Evolutionary conservation across 73 alveolate species (phyloP), one percentile per base, ranked within the genome.

Genomic region (Paramecium caudatum): DNA sequence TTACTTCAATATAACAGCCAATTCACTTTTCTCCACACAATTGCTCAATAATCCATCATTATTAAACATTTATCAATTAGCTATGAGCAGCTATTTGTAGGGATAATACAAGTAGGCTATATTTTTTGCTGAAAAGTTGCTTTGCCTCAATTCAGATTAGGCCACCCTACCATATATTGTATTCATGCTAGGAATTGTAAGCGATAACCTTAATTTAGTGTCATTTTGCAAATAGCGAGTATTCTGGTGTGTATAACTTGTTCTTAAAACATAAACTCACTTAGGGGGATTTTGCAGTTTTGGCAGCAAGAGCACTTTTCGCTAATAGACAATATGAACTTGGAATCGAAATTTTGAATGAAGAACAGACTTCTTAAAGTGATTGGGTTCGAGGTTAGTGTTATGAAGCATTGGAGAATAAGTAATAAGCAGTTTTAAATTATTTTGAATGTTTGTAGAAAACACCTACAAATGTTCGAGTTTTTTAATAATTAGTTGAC

Each of bases 381-480:
- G 88, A 74, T 74, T 74, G 88, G 88, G 19, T 74, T 21, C n/a
- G 88, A 74, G 95, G 94, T 19, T 41, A 41, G 46, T 86, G 93
- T 10, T 55, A 87, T 61, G 95, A 87, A 21, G 94, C 91, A 47
- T 15, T 30, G 19, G 94, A 88, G 63, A 91, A 87, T 65, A 91
- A 91, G 61, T 39, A 25, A 33, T 41, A 34, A 12, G 93, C 94
- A 34, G 91, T 63, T 32, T 91, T 47, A 74, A 49, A 92, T 46
- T 62, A 92, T 36, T 78, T 15, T 43, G 82, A 74, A 33, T 80
- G 92, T 27, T 68, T 91, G 46, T 65, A 86, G 82, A 39, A 47
- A 36, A 48, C 46, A 43, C 95, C 93, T 39, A 50, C 94, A 0
- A 82, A 91, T 82, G 65, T 90, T 3, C 37, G 90, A 33, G 94